Percentiles rank a stretch among this genome's conserved stretches.
Evolutionary conservation across 331 rosid species (phyloP).

Genomic region (Malus hybrid): DNA sequence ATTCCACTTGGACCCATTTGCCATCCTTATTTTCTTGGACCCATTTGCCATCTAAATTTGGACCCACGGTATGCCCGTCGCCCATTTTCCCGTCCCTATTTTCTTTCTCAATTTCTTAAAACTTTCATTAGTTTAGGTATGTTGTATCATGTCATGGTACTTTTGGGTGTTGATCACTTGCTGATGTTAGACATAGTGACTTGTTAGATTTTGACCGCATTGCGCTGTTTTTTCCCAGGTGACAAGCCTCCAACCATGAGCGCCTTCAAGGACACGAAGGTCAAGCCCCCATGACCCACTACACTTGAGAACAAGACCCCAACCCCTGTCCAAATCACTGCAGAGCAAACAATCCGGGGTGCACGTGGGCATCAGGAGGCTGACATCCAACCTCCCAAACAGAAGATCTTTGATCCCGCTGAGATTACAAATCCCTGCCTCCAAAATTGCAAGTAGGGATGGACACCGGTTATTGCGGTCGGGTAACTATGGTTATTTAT

Average conservation of each 20-base stretch:
- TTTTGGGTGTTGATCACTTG: neutral
- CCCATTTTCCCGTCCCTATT: too few relatives aligned
- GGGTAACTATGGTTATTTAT: conserved; percentile 40
- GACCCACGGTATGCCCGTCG: too few relatives aligned
- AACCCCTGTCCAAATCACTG: conserved; percentile 76
- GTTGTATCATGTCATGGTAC: too few relatives aligned
- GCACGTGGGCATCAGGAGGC: conserved; percentile 92
- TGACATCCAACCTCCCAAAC: conserved; percentile 84
- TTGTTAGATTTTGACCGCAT: neutral
- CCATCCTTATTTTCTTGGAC: too few relatives aligned
- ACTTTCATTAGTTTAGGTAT: too few relatives aligned
- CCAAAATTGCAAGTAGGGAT: neutral
- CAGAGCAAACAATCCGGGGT: conserved; percentile 90
- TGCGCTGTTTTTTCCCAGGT: neutral
- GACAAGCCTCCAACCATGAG: conserved; percentile 31
- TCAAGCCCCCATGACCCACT: conserved; percentile 82
- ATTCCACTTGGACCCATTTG: too few relatives aligned
- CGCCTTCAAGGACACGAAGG: conserved; percentile 73
- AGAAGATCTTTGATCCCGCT: conserved; percentile 63
- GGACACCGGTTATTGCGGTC: too few relatives aligned
- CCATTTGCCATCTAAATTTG: too few relatives aligned
- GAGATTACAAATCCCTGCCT: conserved; percentile 83
- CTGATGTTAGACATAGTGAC: neutral
- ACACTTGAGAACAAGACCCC: conserved; percentile 91
- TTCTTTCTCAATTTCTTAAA: too few relatives aligned